These are phyloP conservation scores for Strigomonas galati DNA, from an alignment of 208 protist genomes.

Conservation along the genomic window DNA sequence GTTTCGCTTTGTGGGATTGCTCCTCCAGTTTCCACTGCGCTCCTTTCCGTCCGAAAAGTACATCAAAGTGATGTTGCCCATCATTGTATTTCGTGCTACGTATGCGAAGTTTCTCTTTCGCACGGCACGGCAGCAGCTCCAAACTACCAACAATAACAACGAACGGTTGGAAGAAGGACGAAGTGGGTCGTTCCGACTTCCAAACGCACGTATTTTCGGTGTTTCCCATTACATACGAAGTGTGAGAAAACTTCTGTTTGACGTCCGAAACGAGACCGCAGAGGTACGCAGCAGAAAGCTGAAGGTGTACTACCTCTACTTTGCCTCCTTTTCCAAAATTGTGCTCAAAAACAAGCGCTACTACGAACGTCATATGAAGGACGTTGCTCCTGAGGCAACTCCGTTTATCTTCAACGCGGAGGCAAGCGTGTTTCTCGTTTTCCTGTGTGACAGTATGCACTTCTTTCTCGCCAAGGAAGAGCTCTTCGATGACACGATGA, in stretches of 20 bases:
- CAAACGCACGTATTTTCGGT: not conserved
- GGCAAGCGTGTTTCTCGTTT: not conserved
- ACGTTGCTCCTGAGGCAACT: not conserved
- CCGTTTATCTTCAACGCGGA: not conserved
- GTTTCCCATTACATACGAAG: not conserved
- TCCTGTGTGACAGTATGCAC: not conserved
- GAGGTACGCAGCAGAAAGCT: not conserved
- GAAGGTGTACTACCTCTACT: not conserved
- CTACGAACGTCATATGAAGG: not conserved
- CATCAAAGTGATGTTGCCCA: not conserved
- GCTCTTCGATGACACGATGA: not conserved
- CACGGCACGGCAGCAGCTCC: too few species aligned
- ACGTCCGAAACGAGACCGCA: not conserved
- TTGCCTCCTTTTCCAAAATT: constrained; percentile 2
- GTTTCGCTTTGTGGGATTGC: not conserved
- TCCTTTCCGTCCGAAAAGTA: not conserved
- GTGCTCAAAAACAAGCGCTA: not conserved
- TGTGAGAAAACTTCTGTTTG: not conserved
- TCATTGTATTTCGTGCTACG: not conserved
- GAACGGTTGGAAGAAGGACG: too few species aligned
- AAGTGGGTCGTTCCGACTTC: not conserved
- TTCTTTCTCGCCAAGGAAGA: not conserved
- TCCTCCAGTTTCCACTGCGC: not conserved
- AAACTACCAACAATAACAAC: too few species aligned
- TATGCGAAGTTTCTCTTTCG: not conserved